phyloP scores from a whole-genome alignment of 2,329 filamentous ascomycete genomes.

The Myotisia sp. region DNA sequence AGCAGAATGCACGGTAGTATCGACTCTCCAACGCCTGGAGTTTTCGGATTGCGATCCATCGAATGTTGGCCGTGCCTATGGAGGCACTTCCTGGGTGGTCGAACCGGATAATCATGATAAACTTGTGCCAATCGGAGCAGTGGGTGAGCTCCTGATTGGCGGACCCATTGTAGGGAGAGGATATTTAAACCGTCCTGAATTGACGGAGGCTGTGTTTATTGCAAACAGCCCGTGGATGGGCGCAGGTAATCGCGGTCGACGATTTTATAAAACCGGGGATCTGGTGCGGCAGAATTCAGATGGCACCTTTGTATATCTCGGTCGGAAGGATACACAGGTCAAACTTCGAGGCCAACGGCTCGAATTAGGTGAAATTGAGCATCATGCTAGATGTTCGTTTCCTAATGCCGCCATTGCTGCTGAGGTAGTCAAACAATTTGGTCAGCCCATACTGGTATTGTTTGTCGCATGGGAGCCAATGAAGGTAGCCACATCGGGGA shows the following conservation, averaged over 20 bases:
- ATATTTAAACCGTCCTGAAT: conserved; percentile 22
- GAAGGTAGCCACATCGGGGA: background rate
- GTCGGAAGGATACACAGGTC: conserved; percentile 6
- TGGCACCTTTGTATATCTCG: conserved; percentile 4
- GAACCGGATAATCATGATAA: conserved; percentile 12
- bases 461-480: conserved; percentile 8
- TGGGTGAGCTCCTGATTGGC: conserved; percentile 21
- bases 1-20: conserved; percentile 14
- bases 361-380: conserved; percentile 9
- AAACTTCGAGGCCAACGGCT: conserved; percentile 7
- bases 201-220: conserved; percentile 18
- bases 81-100: conserved; percentile 14
- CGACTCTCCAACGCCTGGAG: conserved; percentile 4
- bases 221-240: conserved; percentile 8
- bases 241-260: conserved; percentile 18
- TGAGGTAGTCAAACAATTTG: conserved; percentile 4
- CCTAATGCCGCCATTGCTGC: conserved; percentile 1
- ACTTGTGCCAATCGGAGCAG: conserved; percentile 14
- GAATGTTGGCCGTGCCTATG: conserved; percentile 7
- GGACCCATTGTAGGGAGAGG: conserved; percentile 22
- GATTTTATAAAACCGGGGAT: conserved; percentile 25
- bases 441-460: conserved; percentile 3
- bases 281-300: conserved; percentile 16
- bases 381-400: conserved; percentile 5
- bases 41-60: background rate